Base-by-base conservation (phyloP, 2,329 filamentous ascomycete genomes). In the Chrysoporthe puriensis region DNA sequence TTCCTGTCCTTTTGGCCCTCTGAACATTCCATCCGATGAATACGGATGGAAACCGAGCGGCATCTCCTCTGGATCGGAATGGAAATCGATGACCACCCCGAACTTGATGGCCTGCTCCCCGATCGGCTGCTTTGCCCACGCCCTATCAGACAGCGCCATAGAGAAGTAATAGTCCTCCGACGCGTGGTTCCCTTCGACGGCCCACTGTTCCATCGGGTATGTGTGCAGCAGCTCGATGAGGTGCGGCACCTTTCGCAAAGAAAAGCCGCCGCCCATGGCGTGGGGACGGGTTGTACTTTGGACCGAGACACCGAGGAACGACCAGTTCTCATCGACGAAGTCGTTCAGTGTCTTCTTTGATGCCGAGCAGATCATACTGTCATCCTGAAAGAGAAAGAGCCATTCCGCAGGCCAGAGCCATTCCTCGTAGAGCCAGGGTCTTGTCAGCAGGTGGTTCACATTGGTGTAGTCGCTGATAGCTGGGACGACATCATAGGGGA, bases 311-410 rank as follows among this genome's bases (percentile, higher is more conserved):
- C 65, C 58, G 9, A 63, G 61, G 44, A 63, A 63, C 3, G 60
- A 63, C 83, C 83, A 87, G 75, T 85, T 83, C 73, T 82, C 85
- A 14, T 81, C 80, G 58, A 85, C 74, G 73, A 79, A 86, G 67
- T 84, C 81, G 72, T 86, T 81, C 46, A 86, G 73, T 63, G 77
- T 80, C 64, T 76, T 75, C 61, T 72, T 75, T 65, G 79, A 82
- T 73, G 86, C 86, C 67, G 85, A 83, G 73, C 85, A 87, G 48
- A 87, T 76, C 68, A 87, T 85, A 71, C 81, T 84, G 76, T 88
- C 85, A 63, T 82, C 82, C 76, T 84, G 83, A 76, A 86, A 87
- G 26, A 86, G 73, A 34, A 88, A 79, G 36, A 87, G 74, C 80
- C 82, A 85, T 75, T 87, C 84, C 9, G 83, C 83, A 0, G 83